Evolutionary conservation across 441 rosid species (phyloP), one percentile per base, ranked within the genome.

Genomic region (Oxalis stricta): DNA sequence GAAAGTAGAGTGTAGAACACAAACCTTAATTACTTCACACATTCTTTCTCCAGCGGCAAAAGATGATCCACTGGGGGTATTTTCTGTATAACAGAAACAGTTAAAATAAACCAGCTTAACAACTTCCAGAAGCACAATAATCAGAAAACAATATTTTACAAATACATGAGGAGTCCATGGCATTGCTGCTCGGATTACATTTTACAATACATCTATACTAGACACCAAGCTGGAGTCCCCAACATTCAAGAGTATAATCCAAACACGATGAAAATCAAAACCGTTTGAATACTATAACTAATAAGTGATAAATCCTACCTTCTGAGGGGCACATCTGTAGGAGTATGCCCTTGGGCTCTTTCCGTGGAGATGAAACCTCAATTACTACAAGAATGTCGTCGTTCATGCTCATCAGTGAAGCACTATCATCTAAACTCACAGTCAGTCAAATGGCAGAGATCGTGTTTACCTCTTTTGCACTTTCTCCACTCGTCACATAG

Each of bases 401-500:
- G 32, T 34, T 47, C 54, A 61, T 60, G 50, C 2, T 48, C 21
- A 34, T 46, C 14, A 72, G 38, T 48, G 16, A 61, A 53, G 12
- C 33, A 38, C 16, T 22, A 7, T 22, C 14, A 29, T 23, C 22
- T 35, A 22, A 51, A 55, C 4, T 30, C 15, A 22, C 17, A 47
- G 26, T 42, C 33, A 30, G n/a, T n/a, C n/a, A 26, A 45, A 17
- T 29, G 36, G 18, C 18, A 21, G 40, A 36, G 30, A 38, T 35
- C 35, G 34, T 18, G 59, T 41, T 47, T 75, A 71, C 99, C 99
- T 79, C 75, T 71, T 74, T 84, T 91, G 77, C 99, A 91, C 61
- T 76, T 79, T 58, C 71, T 82, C 99, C 99, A 92, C 69, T 87
- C 96, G 70, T 82, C 78, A 68, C 66, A 60, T 20, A 92, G 60